Evolutionary conservation across 495 filamentous ascomycete genomes (phyloP), one percentile per base, ranked within the genome.

Genomic region (Talaromyces liani): DNA sequence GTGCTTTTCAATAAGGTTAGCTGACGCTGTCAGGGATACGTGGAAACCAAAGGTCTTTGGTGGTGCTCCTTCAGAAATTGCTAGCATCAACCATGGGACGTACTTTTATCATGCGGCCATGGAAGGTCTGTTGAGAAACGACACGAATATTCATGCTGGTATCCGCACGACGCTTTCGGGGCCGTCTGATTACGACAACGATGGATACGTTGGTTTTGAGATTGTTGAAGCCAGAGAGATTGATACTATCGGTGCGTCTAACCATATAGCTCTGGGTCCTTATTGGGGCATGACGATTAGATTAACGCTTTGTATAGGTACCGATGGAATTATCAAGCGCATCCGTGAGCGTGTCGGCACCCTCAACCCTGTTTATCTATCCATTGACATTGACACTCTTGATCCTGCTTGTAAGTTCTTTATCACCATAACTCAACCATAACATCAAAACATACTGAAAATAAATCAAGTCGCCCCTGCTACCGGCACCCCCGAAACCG

Each of bases 331-430:
- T 55, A 87, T 94, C 64, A 78, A 88, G 67, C 87, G 83, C 65
- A 92, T 95, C 68, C 80, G 86, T 54, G 81, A 89, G 1, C 78
- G 90, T 3, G 89, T 96, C 6, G 90, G 90, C 1, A 85, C 79
- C 4, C 81, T 85, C 16, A 85, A 88, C 53, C 88, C 84, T 0
- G 88, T 94, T 2, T 96, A 96, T 69, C 79, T 95, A 49, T 91
- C 85, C 61, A 91, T 96, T 49, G 92, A 96, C 68, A 95, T 96
- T 63, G 92, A 96, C 68, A 90, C 90, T 0, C 73, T 96, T 14
- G 92, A 96, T 69, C 91, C 92, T 4, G 92, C 91, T 34, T 92
- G 85, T 87, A 75, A 65, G 83, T 24, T 24, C 22, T 24, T 24
- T 24, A 24, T 24, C 22, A 24, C 22, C 22, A 24, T 24, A 24